Evolutionary conservation across 1,284 basidiomycete genomes (phyloP).

Genomic region (Cryptococcus maquisensis): DNA sequence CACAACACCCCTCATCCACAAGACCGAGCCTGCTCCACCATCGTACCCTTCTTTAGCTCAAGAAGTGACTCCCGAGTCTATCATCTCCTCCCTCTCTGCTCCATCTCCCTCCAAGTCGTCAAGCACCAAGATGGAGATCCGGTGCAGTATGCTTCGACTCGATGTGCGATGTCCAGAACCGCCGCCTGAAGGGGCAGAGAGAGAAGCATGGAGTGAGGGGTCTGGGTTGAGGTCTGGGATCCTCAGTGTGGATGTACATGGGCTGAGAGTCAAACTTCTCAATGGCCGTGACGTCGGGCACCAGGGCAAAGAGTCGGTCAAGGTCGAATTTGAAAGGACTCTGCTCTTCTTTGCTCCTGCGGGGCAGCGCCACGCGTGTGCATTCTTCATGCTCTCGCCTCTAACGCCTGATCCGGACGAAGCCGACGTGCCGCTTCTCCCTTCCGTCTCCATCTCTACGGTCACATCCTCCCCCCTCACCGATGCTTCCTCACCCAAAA

Average conservation of each 20-base stretch:
- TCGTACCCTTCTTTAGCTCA: neutral
- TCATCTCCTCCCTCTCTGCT: constrained; percentile 12
- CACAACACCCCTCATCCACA: constrained; percentile 29
- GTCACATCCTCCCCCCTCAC: neutral
- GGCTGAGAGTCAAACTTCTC: neutral
- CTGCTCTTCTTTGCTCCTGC: constrained; percentile 42
- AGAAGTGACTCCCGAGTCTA: constrained; percentile 13
- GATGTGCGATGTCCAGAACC: constrained; percentile 48
- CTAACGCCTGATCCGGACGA: constrained; percentile 36
- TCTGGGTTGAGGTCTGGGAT: constrained; percentile 45
- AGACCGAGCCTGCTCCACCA: constrained; percentile 1
- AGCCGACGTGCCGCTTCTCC: constrained; percentile 29
- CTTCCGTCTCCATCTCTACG: constrained; percentile 49
- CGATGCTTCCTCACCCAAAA: constrained; percentile 19
- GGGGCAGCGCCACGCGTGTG: constrained; percentile 32
- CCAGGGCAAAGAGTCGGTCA: neutral
- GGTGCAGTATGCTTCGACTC: constrained; percentile 37
- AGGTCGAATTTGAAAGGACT: constrained; percentile 38
- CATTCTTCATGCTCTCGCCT: constrained; percentile 41
- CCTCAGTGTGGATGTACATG: constrained; percentile 44
- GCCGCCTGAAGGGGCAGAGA: constrained; percentile 24
- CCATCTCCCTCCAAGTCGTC: neutral
- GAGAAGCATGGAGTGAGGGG: constrained; percentile 40
- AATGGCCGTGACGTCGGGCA: too few species aligned
- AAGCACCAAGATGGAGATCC: constrained; percentile 9